Conservation (phyloP, 768 basidiomycete species). For the Daedalea quercina region DNA sequence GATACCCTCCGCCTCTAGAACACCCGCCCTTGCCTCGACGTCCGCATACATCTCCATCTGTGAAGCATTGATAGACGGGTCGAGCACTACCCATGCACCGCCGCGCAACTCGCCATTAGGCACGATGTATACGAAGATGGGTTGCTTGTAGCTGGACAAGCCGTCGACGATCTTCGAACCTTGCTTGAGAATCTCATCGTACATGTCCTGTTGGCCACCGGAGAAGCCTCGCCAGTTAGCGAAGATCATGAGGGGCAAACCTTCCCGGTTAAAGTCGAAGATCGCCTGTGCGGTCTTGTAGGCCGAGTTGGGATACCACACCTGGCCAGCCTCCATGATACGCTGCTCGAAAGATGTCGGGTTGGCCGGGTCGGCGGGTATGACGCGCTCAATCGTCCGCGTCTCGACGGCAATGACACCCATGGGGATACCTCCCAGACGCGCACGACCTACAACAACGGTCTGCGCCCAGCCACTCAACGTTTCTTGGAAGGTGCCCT, state of each 20-base stretch:
- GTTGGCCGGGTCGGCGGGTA: slow-evolving; percentile 97
- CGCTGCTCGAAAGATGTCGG: slow-evolving; percentile 93
- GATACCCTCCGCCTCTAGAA: slow-evolving; percentile 94
- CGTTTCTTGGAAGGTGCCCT: slow-evolving; percentile 97
- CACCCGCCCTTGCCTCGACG: slow-evolving; percentile 91
- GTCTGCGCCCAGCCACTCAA: slow-evolving; percentile 99
- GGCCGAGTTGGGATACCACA: slow-evolving; percentile 99
- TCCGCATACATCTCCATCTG: slow-evolving; percentile 99
- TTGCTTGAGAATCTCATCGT: slow-evolving; percentile 94
- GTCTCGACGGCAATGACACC: slow-evolving; percentile 99
- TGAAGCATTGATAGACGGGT: slow-evolving; percentile 93
- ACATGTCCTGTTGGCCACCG: slow-evolving; percentile 99
- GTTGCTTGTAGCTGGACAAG: slow-evolving; percentile 93
- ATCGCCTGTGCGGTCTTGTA: slow-evolving; percentile 99
- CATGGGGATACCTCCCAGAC: slow-evolving; percentile 93
- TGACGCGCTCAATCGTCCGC: slow-evolving; percentile 91
- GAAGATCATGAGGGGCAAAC: slow-evolving; percentile 94
- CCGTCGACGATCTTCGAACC: slow-evolving; percentile 99
- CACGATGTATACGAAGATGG: slow-evolving; percentile 96
- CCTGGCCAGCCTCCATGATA: slow-evolving; percentile 99
- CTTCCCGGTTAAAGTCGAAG: slow-evolving; percentile 97
- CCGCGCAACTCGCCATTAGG: slow-evolving; percentile 98
- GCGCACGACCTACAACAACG: slow-evolving; percentile 93
- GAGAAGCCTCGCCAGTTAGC: slow-evolving; percentile 99
- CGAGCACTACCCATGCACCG: slow-evolving; percentile 98